Evolutionary conservation across 805 yeast genomes (phyloP), one percentile per base, ranked within the genome.

Genomic region (Wickerhamiella domercqiae): DNA sequence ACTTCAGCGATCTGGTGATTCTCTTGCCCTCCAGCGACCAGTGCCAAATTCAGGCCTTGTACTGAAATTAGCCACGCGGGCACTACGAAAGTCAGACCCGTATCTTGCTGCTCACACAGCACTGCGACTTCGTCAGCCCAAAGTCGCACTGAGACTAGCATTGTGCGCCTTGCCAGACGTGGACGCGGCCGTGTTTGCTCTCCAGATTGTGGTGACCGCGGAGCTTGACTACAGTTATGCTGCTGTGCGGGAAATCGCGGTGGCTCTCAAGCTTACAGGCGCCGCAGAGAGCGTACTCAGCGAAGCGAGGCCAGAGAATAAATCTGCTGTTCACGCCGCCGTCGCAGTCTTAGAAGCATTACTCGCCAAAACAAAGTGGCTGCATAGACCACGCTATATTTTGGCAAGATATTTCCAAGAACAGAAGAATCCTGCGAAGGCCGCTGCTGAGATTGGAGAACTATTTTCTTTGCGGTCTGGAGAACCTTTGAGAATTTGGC

Each of bases 291-390:
- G 32, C 13, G 32, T 36, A 9, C 15, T 2, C 2, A 31, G 21
- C 5, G 26, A 17, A 3, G 32, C 7, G 13, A n/a, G n/a, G n/a
- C n/a, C n/a, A n/a, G 19, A 32, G 19, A 15, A n/a, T 11, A 19
- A n/a, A n/a, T 21, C 24, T 6, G 29, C 31, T 3, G 16, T 24
- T 3, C 14, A n/a, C 14, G 15, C 32, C 9, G 32, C 38, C 9
- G 39, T 40, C 16, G 5, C 14, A 2, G 16, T 28, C 3, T 21
- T 45, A 9, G 24, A 36, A 6, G 17, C 22, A 19, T 29, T 44
- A 13, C 26, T 39, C 7, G 97, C 87, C 53, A 84, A 78, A 52
- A 80, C 75, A 52, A 80, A 74, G 37, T 84, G 96, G 96, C 93
- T 84, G 37, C 97, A 90, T 52, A 69, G 79, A 37, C 93, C 96